Evolutionary conservation across 257 asterid genomes (phyloP).

Genomic region (Solanum paucissectum): DNA sequence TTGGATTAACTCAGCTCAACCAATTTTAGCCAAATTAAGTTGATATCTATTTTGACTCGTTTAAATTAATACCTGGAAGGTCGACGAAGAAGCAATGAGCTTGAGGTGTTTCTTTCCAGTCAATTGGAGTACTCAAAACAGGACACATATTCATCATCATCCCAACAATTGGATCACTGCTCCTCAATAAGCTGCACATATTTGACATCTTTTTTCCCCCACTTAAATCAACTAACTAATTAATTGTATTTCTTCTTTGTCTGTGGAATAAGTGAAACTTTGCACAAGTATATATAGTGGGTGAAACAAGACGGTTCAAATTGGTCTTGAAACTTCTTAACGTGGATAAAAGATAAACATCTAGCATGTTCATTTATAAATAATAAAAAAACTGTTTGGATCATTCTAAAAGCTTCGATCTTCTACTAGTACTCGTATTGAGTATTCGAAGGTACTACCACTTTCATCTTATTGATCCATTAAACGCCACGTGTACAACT

Average conservation of each 20-base stretch:
- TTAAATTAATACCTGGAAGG: not conserved
- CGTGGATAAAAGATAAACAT: not conserved
- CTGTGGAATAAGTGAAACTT: not conserved
- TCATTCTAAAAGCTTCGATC: not conserved
- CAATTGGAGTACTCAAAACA: constrained; percentile 9
- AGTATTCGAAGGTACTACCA: not conserved
- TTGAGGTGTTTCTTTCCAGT: constrained; percentile 10
- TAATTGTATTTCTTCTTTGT: not conserved
- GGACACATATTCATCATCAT: constrained; percentile 18
- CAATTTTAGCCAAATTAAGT: too few species aligned
- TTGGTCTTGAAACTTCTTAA: not conserved
- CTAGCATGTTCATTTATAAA: not conserved
- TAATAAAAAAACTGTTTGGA: not conserved
- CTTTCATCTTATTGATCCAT: not conserved
- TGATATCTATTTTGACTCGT: too few species aligned
- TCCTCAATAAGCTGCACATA: not conserved
- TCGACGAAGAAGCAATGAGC: not conserved
- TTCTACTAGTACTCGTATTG: not conserved
- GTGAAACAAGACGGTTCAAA: not conserved
- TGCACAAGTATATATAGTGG: not conserved
- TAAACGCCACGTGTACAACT: not conserved
- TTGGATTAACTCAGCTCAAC: too few species aligned
- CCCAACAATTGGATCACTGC: constrained; percentile 8
- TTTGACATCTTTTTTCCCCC: not conserved
- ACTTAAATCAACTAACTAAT: not conserved